Evolutionary conservation across 2,329 filamentous ascomycete species (phyloP).

Genomic region (Calonectria leucothoes): DNA sequence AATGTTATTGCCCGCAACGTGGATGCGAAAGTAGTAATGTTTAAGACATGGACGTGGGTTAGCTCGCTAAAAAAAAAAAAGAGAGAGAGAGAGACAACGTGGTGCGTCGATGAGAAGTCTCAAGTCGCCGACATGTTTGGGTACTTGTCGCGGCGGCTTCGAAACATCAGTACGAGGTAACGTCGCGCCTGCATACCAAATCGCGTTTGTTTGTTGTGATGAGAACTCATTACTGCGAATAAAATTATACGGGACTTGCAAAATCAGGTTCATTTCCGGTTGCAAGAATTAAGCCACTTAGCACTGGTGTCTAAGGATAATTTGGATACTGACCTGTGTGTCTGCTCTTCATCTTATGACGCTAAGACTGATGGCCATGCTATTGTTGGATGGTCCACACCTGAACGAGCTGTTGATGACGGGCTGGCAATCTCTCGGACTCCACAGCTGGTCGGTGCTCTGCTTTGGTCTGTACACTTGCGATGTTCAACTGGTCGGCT

Average conservation of each 20-base stretch:
- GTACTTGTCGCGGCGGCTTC: conserved; percentile 2
- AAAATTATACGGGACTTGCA: not conserved
- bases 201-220: conserved; percentile 13
- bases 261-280: conserved; percentile 13
- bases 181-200: conserved; percentile 5
- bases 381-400: conserved; percentile 33
- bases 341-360: conserved; percentile 8
- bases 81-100: conserved; percentile 29
- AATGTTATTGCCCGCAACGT: conserved; percentile 30
- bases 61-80: conserved; percentile 32
- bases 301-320: conserved; percentile 1
- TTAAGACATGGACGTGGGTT: conserved; percentile 30
- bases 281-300: conserved; percentile 15
- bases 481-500: conserved; percentile 22
- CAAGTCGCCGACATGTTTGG: not conserved
- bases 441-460: conserved; percentile 28
- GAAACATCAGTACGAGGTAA: conserved; percentile 3
- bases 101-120: conserved; percentile 20
- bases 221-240: not conserved
- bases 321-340: not conserved
- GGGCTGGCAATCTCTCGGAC: conserved; percentile 36
- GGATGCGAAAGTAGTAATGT: conserved; percentile 23
- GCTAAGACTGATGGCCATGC: conserved; percentile 35
- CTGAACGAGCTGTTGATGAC: conserved; percentile 17
- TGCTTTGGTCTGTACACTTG: conserved; percentile 3